These are phyloP conservation scores for Penicillium pancosmium DNA, from an alignment of 495 filamentous ascomycete genomes.

Conservation along the genomic window DNA sequence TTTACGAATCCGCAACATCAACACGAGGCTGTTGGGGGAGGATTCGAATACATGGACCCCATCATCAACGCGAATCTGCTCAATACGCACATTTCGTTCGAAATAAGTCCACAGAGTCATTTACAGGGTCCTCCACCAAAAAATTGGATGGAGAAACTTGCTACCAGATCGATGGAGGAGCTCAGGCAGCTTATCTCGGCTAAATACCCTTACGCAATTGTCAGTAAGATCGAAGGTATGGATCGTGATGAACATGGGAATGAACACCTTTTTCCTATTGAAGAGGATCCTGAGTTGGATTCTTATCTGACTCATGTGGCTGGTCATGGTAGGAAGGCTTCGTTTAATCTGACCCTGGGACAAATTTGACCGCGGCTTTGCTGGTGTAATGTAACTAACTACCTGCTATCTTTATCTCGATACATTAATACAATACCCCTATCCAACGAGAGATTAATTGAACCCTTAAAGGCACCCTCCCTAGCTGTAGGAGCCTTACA, in stretches of 20 bases:
- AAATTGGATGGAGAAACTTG: conserved; percentile 66
- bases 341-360: conserved; percentile 58
- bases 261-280: conserved; percentile 61
- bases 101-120: conserved; percentile 57
- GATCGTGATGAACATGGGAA: conserved; percentile 60
- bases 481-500: too few species aligned
- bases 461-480: too few species aligned
- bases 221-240: conserved; percentile 65
- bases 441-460: too few species aligned
- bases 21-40: conserved; percentile 23
- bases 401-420: too few species aligned
- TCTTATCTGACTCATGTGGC: conserved; percentile 65
- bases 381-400: too few species aligned
- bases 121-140: conserved; percentile 43
- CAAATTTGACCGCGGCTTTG: conserved; percentile 15
- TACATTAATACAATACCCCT: too few species aligned
- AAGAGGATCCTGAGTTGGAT: conserved; percentile 69
- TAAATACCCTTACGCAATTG: conserved; percentile 57
- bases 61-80: conserved; percentile 31
- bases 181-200: conserved; percentile 55
- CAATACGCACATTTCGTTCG: conserved; percentile 64
- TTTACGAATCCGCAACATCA: conserved; percentile 45
- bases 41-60: conserved; percentile 42
- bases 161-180: conserved; percentile 55
- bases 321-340: conserved; percentile 59